These are phyloP conservation scores for Aegilops speltoides DNA, from an alignment of 176 grass and related monocot species.

Conservation along the genomic window DNA sequence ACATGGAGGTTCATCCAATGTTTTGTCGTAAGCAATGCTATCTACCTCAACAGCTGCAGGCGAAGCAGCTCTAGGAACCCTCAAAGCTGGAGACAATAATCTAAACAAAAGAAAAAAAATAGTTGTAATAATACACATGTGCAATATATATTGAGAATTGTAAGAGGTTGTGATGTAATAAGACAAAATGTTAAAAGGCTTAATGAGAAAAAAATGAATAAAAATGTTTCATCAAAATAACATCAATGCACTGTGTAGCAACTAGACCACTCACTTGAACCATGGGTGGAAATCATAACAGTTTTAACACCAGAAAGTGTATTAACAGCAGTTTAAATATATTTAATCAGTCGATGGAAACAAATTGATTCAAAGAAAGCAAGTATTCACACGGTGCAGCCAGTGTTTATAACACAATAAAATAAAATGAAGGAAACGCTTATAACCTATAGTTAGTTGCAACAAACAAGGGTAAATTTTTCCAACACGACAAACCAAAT, in stretches of 20 bases:
- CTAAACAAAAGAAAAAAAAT: slow-evolving; percentile 33
- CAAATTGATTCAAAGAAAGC: not conserved
- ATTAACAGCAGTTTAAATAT: not conserved
- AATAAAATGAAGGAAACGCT: not conserved
- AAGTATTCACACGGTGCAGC: not conserved
- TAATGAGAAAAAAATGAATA: not conserved
- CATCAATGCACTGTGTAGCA: not conserved
- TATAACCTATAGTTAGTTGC: not conserved
- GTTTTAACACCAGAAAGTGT: not conserved
- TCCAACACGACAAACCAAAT: not conserved
- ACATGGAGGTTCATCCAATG: slow-evolving; percentile 54
- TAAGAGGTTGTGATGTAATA: not conserved
- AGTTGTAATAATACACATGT: slow-evolving; percentile 12
- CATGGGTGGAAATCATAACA: not conserved
- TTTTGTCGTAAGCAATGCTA: slow-evolving; percentile 41
- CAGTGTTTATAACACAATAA: slow-evolving; percentile 1
- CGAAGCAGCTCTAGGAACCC: slow-evolving; percentile 68
- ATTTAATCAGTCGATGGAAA: not conserved
- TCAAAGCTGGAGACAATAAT: slow-evolving; percentile 48
- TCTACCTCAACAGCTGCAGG: slow-evolving; percentile 82
- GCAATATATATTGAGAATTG: slow-evolving; percentile 5
- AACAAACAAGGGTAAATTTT: not conserved
- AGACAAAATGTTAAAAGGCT: not conserved
- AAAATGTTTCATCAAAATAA: not conserved
- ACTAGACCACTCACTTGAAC: slow-evolving; percentile 1